Evolutionary conservation across 2,329 filamentous ascomycete genomes (phyloP), one percentile per base, ranked within the genome.

Genomic region (Pseudocercospora fuligena): DNA sequence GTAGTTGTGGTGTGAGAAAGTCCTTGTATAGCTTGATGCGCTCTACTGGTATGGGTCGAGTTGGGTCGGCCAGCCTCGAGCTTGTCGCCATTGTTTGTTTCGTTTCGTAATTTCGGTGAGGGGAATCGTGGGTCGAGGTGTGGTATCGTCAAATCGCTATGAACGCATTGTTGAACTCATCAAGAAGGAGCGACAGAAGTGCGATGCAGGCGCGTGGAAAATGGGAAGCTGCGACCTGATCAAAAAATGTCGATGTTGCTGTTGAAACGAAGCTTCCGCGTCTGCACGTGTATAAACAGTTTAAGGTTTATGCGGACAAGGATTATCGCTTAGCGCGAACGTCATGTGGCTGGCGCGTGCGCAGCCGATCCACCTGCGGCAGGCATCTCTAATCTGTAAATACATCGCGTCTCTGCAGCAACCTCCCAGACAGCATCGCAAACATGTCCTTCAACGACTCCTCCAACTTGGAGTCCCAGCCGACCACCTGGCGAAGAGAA

Each of bases 381-480:
- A 60, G 57, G 57, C 57, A 60, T 60, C 23, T 56, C 51, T 23
- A 19, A 43, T 25, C 57, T 31, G 1, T 36, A 56, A n/a, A 43
- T 8, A 43, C 5, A 43, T 43, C n/a, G 40, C 40, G 19, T 43
- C 40, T 43, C 40, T 43, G 40, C 40, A n/a, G 16, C 16, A 43
- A 16, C 16, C 40, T 43, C 40, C 40, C 40, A 6, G 16, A 19
- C 16, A 43, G 40, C 36, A 53, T 27, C 16, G 25, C 54, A 16
- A 61, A 14, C 69, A 98, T 98, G 94, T 97, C 94, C 19, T 98
- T 95, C 82, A 92, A 97, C 78, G 92, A 92, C 73, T 87, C 95
- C 70, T 91, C 91, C 64, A 90, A 88, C 68, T 85, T 97, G 72
- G 94, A 98, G 83, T 89, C 94, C 72, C 90, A 92, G 80, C 88